Evolutionary conservation across 805 yeast genomes (phyloP), one percentile per base, ranked within the genome.

Genomic region (Wickerhamiella australiensis): DNA sequence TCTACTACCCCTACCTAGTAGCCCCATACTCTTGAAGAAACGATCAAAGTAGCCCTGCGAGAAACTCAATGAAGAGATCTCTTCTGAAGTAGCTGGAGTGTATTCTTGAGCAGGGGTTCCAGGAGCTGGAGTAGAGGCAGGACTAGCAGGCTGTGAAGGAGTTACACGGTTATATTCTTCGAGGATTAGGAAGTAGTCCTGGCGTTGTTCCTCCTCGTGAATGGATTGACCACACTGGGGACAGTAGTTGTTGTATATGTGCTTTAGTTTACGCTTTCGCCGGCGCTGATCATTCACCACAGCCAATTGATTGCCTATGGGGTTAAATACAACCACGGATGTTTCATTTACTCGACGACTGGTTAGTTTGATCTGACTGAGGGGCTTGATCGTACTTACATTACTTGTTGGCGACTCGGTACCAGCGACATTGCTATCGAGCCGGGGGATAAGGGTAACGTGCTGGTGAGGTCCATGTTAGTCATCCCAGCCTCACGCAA

Each of bases 1-100:
- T 56, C 85, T 77, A 4, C 94, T 83, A 0, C 96, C 96, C 31
- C 81, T 72, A 0, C 96, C 96, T 12, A 87, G 65, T 1, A 74
- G 65, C 1, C 76, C 72, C 12, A 79, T 65, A 27, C 76, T 74
- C 37, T 69, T 72, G 66, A 87, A 87, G 61, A 87, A 67, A 23
- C 63, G 77, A 18, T 73, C 69, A 57, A 81, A 87, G 61, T 87
- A 87, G 2, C 94, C 95, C 53, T 82, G 94, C 45, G 83, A 80
- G 59, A 85, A 84, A 3, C 87, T 70, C 5, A 49, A 40, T 13
- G 52, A 52, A 3, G 63, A 58, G 20, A 60, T 62, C 15, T 42
- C 50, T 11, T 48, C 47, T 5, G 11, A 20, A 17, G 15, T 17
- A 20, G 27, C 15, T 17, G 27, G 40, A 20, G 22, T 21, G 33